These are phyloP conservation scores for Zoysia japonica DNA, from an alignment of 176 grass and related monocot species.

Conservation along the genomic window DNA sequence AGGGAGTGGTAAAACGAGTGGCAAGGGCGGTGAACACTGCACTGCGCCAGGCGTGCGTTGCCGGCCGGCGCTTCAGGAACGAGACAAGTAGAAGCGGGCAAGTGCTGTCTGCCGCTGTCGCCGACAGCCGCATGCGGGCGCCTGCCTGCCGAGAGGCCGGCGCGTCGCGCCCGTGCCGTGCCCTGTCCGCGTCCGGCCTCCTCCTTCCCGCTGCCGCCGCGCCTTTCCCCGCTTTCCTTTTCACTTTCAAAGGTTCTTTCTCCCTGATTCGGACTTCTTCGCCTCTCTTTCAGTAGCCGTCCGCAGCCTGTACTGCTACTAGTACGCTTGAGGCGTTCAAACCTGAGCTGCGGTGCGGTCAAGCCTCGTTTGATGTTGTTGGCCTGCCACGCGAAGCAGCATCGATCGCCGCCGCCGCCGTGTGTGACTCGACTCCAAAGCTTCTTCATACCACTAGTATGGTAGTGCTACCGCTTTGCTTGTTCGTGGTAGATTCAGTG, in stretches of 20 bases:
- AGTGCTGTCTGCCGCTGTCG: slow-evolving; percentile 24
- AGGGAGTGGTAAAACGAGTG: not conserved
- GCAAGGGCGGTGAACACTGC: not conserved
- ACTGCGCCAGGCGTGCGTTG: not conserved
- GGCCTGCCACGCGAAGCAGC: not conserved
- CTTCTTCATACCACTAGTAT: too few species aligned
- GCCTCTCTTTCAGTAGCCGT: not conserved
- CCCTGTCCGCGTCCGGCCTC: too few species aligned
- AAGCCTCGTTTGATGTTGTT: not conserved
- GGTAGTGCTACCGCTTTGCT: not conserved
- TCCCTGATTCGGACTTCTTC: not conserved
- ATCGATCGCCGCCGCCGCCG: not conserved
- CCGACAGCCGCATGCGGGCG: slow-evolving; percentile 1
- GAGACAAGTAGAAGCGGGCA: slow-evolving; percentile 8
- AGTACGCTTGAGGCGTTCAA: not conserved
- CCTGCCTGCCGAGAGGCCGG: not conserved
- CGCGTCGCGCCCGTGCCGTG: not conserved
- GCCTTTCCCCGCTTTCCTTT: too few species aligned
- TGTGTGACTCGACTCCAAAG: not conserved
- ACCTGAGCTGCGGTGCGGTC: not conserved
- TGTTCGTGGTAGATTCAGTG: not conserved
- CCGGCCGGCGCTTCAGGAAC: not conserved
- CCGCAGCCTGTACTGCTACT: too few species aligned
- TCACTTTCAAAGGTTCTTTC: not conserved
- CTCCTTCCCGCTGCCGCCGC: not conserved